A percentile compares a stretch with the other conserved stretches of the same genome.
Conservation (phyloP, 2,329 filamentous ascomycete species). For the Colletotrichum orchidophilum region DNA sequence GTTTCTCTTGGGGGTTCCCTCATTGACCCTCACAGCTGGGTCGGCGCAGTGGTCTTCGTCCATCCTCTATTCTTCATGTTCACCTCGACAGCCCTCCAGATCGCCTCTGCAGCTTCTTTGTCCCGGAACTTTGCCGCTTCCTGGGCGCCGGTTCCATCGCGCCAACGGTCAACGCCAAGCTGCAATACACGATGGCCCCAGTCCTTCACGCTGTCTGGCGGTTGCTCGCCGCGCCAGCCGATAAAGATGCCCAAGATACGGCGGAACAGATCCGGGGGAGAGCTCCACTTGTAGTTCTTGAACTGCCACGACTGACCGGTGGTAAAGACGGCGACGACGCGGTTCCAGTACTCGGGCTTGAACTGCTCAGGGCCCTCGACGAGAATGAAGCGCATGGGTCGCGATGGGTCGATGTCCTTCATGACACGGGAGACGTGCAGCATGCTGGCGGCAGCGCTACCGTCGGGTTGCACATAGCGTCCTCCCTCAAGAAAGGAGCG, state of each 20-base stretch:
- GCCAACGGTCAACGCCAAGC: constrained; percentile 87
- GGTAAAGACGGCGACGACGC: constrained; percentile 95
- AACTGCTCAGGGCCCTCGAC: constrained; percentile 94
- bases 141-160: constrained; percentile 56
- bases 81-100: constrained; percentile 90
- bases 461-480: constrained; percentile 80
- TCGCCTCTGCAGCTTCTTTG: constrained; percentile 88
- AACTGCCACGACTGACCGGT: constrained; percentile 99
- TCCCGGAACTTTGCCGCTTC: constrained; percentile 80
- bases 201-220: constrained; percentile 79
- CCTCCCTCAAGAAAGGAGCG: constrained; percentile 92
- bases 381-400: constrained; percentile 90
- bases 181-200: constrained; percentile 88
- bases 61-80: constrained; percentile 89
- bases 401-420: constrained; percentile 73
- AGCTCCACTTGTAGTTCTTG: constrained; percentile 96
- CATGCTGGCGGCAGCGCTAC: constrained; percentile 77
- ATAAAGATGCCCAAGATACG: constrained; percentile 90
- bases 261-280: constrained; percentile 87
- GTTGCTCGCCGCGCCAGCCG: constrained; percentile 86
- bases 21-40: constrained; percentile 33
- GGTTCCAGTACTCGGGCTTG: constrained; percentile 97
- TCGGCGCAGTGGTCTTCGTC: constrained; percentile 75
- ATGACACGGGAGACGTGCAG: constrained; percentile 85
- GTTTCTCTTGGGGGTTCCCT: neutral